Conservation (phyloP, 176 grass and related monocot genomes). For the Metroxylon sagu region DNA sequence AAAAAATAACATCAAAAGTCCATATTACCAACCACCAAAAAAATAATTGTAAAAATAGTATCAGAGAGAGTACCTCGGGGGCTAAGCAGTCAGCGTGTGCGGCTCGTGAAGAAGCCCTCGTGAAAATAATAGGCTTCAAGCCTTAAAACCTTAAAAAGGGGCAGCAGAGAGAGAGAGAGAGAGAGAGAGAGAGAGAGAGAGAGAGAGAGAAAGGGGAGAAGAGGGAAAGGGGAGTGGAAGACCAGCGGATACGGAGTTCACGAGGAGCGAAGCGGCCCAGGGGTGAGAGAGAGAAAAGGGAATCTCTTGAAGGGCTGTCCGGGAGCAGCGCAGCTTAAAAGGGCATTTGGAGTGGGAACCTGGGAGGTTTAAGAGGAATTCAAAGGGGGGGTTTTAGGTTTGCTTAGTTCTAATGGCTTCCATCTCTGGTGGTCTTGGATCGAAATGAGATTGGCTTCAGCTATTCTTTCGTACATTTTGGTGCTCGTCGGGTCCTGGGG, state of each 20-base stretch:
- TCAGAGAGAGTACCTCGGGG: too few species aligned
- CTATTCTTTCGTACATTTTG: too few species aligned
- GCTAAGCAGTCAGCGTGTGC: not conserved
- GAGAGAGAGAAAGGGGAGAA: not conserved
- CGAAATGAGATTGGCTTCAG: too few species aligned
- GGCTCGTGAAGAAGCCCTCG: not conserved
- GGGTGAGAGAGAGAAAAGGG: not conserved
- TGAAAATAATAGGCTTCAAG: not conserved
- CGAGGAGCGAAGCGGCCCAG: not conserved
- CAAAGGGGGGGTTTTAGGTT: conserved; percentile 14
- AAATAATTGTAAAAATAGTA: too few species aligned
- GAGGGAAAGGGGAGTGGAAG: not conserved
- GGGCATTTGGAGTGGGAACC: not conserved
- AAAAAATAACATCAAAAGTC: too few species aligned
- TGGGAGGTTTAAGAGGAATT: not conserved
- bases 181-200: not conserved
- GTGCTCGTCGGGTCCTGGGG: too few species aligned
- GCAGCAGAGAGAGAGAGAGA: not conserved
- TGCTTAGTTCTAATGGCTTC: too few species aligned
- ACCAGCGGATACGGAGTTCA: not conserved
- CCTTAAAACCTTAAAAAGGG: too few species aligned
- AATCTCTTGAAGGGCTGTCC: not conserved
- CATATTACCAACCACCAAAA: too few species aligned
- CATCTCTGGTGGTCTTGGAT: too few species aligned
- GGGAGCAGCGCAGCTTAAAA: not conserved